A percentile compares a stretch with the other conserved stretches of the same genome.
These are phyloP conservation scores for Oryza punctata DNA, from an alignment of 176 grass and related monocot species.

Conservation along the genomic window DNA sequence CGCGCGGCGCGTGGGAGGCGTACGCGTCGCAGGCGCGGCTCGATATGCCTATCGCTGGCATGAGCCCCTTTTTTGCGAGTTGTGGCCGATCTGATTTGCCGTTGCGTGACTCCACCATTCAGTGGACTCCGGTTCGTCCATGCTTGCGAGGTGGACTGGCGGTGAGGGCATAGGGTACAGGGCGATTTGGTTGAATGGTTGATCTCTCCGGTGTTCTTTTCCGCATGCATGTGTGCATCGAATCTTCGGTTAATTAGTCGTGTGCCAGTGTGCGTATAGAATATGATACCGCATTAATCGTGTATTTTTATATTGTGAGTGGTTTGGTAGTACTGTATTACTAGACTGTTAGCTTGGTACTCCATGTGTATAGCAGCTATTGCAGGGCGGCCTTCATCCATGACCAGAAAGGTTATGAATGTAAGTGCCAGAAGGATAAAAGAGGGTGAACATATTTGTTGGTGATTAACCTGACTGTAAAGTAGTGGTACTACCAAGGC, in stretches of 20 bases:
- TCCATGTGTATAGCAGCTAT: not conserved
- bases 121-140: conserved; percentile 20
- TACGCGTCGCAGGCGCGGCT: no score
- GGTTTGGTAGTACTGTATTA: not conserved
- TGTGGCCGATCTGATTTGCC: conserved; percentile 8
- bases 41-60: no score
- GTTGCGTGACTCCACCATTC: conserved; percentile 9
- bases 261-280: not conserved
- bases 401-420: not conserved
- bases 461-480: not conserved
- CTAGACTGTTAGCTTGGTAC: not conserved
- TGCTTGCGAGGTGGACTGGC: not conserved
- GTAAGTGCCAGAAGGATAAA: not conserved
- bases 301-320: not conserved
- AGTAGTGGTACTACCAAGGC: not conserved
- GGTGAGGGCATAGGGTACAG: no score
- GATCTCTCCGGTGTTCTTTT: not conserved
- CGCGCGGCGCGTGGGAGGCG: no score
- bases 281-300: not conserved
- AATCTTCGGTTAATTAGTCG: not conserved
- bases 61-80: not conserved
- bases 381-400: not conserved
- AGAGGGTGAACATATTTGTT: not conserved
- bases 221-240: not conserved
- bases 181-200: no score